Evolutionary conservation across 257 asterid genomes (phyloP).

Genomic region (Handroanthus guayacan): DNA sequence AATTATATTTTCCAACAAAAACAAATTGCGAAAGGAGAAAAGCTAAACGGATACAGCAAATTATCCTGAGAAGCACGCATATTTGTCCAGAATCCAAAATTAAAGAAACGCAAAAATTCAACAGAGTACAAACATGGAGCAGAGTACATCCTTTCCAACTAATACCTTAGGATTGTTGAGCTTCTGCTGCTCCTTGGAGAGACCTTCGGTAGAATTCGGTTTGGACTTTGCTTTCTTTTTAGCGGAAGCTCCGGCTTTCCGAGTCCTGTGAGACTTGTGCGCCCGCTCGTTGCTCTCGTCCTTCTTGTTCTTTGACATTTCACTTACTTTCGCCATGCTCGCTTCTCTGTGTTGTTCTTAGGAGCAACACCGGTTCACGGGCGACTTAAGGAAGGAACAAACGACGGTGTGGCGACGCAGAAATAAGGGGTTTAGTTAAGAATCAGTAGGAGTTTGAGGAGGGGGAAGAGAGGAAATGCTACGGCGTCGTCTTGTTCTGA

Average conservation of each 20-base stretch:
- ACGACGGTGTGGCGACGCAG: slow-evolving; percentile 29
- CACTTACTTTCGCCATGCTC: slow-evolving; percentile 39
- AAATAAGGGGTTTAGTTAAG: slow-evolving; percentile 16
- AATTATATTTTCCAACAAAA: neutral
- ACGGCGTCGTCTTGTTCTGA: slow-evolving; percentile 1
- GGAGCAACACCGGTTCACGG: slow-evolving; percentile 6
- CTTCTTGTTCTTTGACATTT: slow-evolving; percentile 23
- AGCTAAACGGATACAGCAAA: neutral
- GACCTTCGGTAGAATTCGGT: slow-evolving; percentile 43
- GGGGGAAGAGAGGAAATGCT: neutral
- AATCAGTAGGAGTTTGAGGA: neutral
- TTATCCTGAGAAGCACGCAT: neutral
- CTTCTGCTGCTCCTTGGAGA: slow-evolving; percentile 63
- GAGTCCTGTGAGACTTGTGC: slow-evolving; percentile 81
- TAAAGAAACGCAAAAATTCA: neutral
- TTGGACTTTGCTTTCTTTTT: slow-evolving; percentile 69
- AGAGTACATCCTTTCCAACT: neutral
- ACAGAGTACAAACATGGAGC: neutral
- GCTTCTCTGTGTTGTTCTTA: slow-evolving; percentile 2
- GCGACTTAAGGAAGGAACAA: neutral
- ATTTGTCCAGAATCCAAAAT: neutral
- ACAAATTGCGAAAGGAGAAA: slow-evolving; percentile 1
- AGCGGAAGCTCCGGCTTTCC: slow-evolving; percentile 78
- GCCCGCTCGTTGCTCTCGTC: slow-evolving; percentile 50
- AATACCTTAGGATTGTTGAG: slow-evolving; percentile 64